phyloP scores from a whole-genome alignment of 1,284 basidiomycete species.

The Phylloboletellus chloephorus region DNA sequence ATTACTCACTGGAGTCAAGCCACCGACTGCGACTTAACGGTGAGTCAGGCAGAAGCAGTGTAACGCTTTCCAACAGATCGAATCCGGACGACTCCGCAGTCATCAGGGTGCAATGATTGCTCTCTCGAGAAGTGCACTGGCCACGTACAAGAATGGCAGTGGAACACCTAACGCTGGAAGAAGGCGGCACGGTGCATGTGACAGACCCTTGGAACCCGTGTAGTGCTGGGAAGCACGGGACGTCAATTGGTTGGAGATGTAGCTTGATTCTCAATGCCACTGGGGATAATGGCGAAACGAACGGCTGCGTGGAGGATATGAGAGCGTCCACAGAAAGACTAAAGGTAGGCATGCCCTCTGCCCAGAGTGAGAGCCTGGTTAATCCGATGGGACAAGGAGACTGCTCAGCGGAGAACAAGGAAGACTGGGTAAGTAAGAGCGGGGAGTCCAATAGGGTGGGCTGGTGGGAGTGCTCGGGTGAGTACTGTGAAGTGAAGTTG shows the following conservation, averaged over 20 bases:
- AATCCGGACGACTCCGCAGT: conserved; percentile 34
- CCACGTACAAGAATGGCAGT: conserved; percentile 53
- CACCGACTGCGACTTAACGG: conserved; percentile 56
- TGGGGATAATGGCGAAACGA: conserved; percentile 20
- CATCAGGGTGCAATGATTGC: conserved; percentile 38
- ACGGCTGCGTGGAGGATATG: conserved; percentile 29
- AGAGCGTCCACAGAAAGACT: conserved; percentile 36
- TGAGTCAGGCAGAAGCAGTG: conserved; percentile 57
- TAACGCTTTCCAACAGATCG: conserved; percentile 37
- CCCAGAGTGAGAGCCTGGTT: conserved; percentile 43
- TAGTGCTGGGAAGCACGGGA: conserved; percentile 42
- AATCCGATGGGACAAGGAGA: conserved; percentile 19
- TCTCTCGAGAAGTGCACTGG: conserved; percentile 47
- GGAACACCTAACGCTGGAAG: conserved; percentile 48
- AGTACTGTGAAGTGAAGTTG: conserved; percentile 21
- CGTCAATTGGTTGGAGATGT: conserved; percentile 45
- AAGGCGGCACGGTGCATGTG: conserved; percentile 49
- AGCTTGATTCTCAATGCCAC: conserved; percentile 46
- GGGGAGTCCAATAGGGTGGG: conserved; percentile 30
- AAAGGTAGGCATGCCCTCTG: conserved; percentile 63
- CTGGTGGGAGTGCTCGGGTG: conserved; percentile 30
- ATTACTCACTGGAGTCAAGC: conserved; percentile 45
- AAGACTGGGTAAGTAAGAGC: conserved; percentile 29
- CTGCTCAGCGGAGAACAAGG: conserved; percentile 28
- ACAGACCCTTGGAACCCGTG: conserved; percentile 61